These are phyloP conservation scores for Psilocybe mexicana DNA, from an alignment of 1,284 basidiomycete species.

Conservation along the genomic window DNA sequence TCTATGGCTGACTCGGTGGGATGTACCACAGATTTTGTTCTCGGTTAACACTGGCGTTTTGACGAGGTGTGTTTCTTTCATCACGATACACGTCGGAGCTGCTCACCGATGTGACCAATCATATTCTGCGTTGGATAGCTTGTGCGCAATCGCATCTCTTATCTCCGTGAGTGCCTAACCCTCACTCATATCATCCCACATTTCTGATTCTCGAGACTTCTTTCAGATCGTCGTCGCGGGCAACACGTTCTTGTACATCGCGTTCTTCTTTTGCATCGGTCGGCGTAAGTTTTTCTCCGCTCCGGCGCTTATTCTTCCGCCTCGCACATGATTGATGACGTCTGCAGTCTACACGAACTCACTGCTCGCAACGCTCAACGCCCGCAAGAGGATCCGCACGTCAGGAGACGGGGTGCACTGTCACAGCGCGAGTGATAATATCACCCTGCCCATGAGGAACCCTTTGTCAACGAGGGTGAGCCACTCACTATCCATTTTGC, in stretches of 20 bases:
- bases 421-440: constrained; percentile 40
- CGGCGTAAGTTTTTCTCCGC: constrained; percentile 36
- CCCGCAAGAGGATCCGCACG: constrained; percentile 47
- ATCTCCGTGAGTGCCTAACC: constrained; percentile 37
- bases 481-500: neutral
- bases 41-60: constrained; percentile 55
- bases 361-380: constrained; percentile 55
- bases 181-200: neutral
- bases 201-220: neutral
- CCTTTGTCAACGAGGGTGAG: constrained; percentile 24
- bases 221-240: constrained; percentile 40
- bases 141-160: constrained; percentile 54
- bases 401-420: constrained; percentile 34
- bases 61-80: constrained; percentile 37
- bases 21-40: constrained; percentile 40
- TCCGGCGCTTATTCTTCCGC: neutral
- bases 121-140: constrained; percentile 24
- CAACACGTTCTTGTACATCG: constrained; percentile 52
- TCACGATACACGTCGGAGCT: neutral
- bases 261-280: constrained; percentile 57
- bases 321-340: neutral
- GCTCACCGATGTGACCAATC: neutral
- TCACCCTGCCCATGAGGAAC: constrained; percentile 38
- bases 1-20: no score
- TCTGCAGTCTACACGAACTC: constrained; percentile 51